phyloP scores from a whole-genome alignment of 2,329 filamentous ascomycete species.

The Venturiaceae sp. region DNA sequence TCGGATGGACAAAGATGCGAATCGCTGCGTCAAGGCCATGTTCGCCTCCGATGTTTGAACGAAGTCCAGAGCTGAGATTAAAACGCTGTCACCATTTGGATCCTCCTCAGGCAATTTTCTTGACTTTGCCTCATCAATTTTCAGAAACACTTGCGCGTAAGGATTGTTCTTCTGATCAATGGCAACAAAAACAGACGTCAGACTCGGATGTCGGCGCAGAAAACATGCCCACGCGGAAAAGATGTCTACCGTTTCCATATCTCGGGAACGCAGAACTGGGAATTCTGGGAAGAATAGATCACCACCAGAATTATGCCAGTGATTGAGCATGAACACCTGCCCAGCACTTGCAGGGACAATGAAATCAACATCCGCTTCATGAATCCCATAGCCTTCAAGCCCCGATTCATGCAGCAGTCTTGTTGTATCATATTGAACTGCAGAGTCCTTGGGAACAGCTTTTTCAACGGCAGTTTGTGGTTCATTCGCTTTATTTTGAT shows the following conservation, averaged over 20 bases:
- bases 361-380: constrained; percentile 39
- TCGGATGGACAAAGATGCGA: constrained; percentile 25
- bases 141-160: constrained; percentile 54
- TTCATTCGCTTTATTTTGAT: not conserved
- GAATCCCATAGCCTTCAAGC: constrained; percentile 26
- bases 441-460: constrained; percentile 17
- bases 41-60: not conserved
- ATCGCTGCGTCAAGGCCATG: constrained; percentile 16
- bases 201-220: constrained; percentile 46
- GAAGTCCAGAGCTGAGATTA: not conserved
- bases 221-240: constrained; percentile 53
- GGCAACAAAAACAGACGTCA: constrained; percentile 58
- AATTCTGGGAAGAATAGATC: constrained; percentile 67
- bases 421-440: not conserved
- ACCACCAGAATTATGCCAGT: constrained; percentile 61
- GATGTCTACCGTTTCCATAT: constrained; percentile 32
- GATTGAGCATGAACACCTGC: constrained; percentile 70
- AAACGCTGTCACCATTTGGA: constrained; percentile 10
- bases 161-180: constrained; percentile 37
- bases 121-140: constrained; percentile 16
- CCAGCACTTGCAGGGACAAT: constrained; percentile 64
- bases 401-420: not conserved
- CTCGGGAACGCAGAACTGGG: constrained; percentile 41
- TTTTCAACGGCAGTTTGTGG: not conserved
- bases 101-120: constrained; percentile 10